Conservation (phyloP, 805 yeast genomes). For the Yamadazyma scolyti region DNA sequence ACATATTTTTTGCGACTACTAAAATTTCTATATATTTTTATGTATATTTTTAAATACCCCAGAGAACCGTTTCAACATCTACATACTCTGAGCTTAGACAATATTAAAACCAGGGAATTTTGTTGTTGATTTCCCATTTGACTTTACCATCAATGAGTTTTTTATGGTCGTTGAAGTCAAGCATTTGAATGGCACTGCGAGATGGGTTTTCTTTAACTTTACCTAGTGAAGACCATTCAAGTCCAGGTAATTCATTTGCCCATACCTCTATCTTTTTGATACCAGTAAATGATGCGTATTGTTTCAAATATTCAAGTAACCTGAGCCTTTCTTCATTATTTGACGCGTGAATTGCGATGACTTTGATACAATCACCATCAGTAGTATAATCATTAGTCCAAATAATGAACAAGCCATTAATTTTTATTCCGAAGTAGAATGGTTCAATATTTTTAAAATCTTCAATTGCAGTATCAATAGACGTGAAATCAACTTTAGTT, state of each 20-base stretch:
- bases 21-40: too few species aligned
- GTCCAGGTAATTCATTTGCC: constrained; percentile 23
- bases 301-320: constrained; percentile 6
- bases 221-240: constrained; percentile 10
- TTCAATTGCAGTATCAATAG: constrained; percentile 14
- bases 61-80: too few species aligned
- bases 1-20: too few species aligned
- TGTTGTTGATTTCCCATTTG: constrained; percentile 40
- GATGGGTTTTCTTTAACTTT: constrained; percentile 31
- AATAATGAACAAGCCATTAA: constrained; percentile 19
- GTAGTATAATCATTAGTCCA: constrained; percentile 36
- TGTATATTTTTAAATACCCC: too few species aligned
- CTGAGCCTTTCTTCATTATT: constrained; percentile 1
- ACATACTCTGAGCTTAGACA: too few species aligned
- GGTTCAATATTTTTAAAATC: constrained; percentile 25
- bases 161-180: constrained; percentile 21
- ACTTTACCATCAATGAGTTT: constrained; percentile 21
- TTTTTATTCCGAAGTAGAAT: constrained; percentile 27
- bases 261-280: constrained; percentile 26
- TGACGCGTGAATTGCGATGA: constrained; percentile 9
- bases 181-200: constrained; percentile 30
- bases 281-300: constrained; percentile 6
- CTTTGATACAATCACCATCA: constrained; percentile 5
- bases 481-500: constrained; percentile 4
- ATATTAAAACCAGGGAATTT: constrained; percentile 39